phyloP scores from a whole-genome alignment of 2,329 filamentous ascomycete genomes.

The Pseudogymnoascus destructans region DNA sequence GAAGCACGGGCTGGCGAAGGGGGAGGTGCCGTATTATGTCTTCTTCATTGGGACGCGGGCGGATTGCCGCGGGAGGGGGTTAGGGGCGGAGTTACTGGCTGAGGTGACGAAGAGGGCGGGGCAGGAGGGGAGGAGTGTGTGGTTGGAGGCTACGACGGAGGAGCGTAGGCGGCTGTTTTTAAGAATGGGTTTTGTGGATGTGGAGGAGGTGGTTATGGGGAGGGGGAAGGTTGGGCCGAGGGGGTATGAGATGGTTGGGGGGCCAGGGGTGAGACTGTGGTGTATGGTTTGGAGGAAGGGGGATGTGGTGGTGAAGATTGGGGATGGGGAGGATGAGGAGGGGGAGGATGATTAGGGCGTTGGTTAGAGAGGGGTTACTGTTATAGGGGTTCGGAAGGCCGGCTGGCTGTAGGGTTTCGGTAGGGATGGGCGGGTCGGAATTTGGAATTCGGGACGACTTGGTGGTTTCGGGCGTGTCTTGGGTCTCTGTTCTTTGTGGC shows the following conservation, averaged over 20 bases:
- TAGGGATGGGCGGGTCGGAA: neutral
- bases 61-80: conserved; percentile 10
- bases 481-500: neutral
- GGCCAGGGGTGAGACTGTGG: neutral
- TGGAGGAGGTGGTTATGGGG: conserved; percentile 15
- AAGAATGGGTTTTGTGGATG: conserved; percentile 15
- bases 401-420: neutral
- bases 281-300: neutral
- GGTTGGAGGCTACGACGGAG: conserved; percentile 16
- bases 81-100: conserved; percentile 12
- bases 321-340: neutral
- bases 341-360: neutral
- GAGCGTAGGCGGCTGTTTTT: conserved; percentile 12
- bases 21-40: conserved; percentile 16
- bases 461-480: neutral
- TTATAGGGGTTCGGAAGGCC: neutral
- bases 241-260: neutral
- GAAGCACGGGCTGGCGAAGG: neutral
- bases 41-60: conserved; percentile 16
- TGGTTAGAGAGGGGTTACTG: neutral
- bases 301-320: neutral
- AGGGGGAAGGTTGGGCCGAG: conserved; percentile 13
- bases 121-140: conserved; percentile 14
- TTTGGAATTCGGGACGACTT: neutral
- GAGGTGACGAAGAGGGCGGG: conserved; percentile 12